Base-by-base conservation (phyloP, 2,329 filamentous ascomycete species). In the Fusarium miscanthi region DNA sequence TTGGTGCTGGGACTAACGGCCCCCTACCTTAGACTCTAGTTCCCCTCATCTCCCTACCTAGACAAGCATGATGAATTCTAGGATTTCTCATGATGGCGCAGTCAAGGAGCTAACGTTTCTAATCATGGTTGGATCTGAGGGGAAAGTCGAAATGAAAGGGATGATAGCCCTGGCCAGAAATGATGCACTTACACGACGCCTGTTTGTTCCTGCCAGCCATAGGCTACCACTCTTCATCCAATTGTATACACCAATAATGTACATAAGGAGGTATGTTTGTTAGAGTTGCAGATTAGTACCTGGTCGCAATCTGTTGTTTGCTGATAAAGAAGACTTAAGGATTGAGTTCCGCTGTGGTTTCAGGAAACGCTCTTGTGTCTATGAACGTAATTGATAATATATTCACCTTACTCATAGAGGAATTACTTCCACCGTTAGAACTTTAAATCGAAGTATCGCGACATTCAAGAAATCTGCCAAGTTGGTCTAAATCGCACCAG, bases 121-220 rank as follows among this genome's bases (percentile, higher is more conserved):
- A 41, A 60, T 38, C 35, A 58, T 69, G 66, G 66, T 52, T 69
- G 66, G 56, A 69, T 43, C 64, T 41, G 45, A 46, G 54, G 60
- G 63, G 30, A 52, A 46, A 21, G 30, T 38, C 30, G 57, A 76
- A 77, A 77, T 77, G 75, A 77, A 77, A 77, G 75, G 75, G 72
- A 66, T 63, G 46, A 42, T 58, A 45, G 63, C 63, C 75, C 63
- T 66, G 58, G 74, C 49, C 21, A 49, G 43, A 40, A 61, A 43
- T 40, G 66, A 68, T 73, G 70, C 70, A 71, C 63, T 56, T 63
- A 66, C 51, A 49, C 42, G 48, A 58, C 38, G 46, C 37, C 25
- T 40, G 60, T 64, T 38, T 53, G 42, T 43, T 37, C 21, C 45
- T 67, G 35, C 41, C 25, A 31, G 43, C 41, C 41, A 51, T 30